phyloP scores from a whole-genome alignment of 1,284 basidiomycete genomes.

The Ceratobasidium sp. region DNA sequence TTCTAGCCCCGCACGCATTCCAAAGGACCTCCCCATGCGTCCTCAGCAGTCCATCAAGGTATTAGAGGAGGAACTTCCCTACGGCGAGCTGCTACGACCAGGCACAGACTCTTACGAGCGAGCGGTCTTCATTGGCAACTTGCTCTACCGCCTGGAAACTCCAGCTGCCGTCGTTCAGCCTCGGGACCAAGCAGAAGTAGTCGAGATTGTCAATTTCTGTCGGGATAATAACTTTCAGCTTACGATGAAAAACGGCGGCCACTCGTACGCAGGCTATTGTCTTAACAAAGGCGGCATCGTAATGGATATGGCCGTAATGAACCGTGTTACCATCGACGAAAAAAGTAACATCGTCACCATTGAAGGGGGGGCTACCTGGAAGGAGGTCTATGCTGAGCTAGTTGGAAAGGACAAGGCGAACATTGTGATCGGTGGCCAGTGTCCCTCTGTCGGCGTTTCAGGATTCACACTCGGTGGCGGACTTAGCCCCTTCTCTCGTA shows the following conservation, averaged over 20 bases:
- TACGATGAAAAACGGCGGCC: slow-evolving; percentile 32
- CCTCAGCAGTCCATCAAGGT: too few relatives aligned
- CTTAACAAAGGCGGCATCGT: slow-evolving; percentile 39
- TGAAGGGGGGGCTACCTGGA: slow-evolving; percentile 27
- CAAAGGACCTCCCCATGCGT: too few relatives aligned
- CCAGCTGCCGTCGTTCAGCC: slow-evolving; percentile 24
- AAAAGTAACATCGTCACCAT: neutral
- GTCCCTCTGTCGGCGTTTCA: slow-evolving; percentile 32
- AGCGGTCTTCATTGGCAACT: neutral
- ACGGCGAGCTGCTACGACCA: too few relatives aligned
- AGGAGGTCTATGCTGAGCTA: slow-evolving; percentile 29
- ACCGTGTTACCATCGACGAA: neutral
- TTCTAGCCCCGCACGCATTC: too few relatives aligned
- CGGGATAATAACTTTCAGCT: slow-evolving; percentile 19
- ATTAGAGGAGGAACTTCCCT: too few relatives aligned
- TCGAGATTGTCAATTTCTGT: slow-evolving; percentile 21
- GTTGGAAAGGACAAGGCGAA: neutral
- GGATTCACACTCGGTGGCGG: slow-evolving; percentile 40
- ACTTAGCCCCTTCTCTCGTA: slow-evolving; percentile 37
- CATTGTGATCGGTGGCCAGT: slow-evolving; percentile 31
- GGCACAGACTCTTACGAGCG: neutral
- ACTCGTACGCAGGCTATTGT: slow-evolving; percentile 39
- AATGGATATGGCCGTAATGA: slow-evolving; percentile 35
- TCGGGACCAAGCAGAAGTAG: slow-evolving; percentile 11
- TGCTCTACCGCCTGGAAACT: neutral